phyloP scores from a whole-genome alignment of 2,329 filamentous ascomycete species.

The Diaporthe sp. region DNA sequence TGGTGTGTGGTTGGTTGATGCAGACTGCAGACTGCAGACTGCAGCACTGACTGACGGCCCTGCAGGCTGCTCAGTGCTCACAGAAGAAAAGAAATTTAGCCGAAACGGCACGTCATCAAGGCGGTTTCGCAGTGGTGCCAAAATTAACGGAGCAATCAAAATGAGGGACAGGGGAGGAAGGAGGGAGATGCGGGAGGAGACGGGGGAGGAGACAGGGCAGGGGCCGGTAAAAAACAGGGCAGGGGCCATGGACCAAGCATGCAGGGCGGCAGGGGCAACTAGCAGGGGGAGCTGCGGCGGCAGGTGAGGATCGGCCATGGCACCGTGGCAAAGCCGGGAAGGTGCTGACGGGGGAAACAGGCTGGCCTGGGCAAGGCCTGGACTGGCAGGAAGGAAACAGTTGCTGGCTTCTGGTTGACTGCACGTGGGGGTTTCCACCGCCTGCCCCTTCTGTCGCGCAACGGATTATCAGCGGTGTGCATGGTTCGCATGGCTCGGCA shows the following conservation, averaged over 20 bases:
- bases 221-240: background rate
- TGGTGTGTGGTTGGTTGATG: no score
- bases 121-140: conserved; percentile 29
- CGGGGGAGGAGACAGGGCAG: background rate
- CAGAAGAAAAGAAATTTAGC: conserved; percentile 26
- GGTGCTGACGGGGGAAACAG: conserved; percentile 16
- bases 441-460: background rate
- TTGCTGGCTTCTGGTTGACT: background rate
- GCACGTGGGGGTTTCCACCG: conserved; percentile 18
- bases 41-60: no score
- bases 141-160: conserved; percentile 26
- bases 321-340: conserved; percentile 17
- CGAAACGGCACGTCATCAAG: conserved; percentile 35
- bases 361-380: background rate
- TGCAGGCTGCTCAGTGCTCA: no score
- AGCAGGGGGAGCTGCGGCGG: conserved; percentile 2
- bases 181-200: background rate
- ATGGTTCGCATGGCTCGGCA: background rate
- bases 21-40: no score
- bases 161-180: conserved; percentile 22
- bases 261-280: background rate
- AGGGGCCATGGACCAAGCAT: background rate
- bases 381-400: background rate
- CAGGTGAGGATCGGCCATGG: conserved; percentile 7
- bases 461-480: conserved; percentile 18